These are phyloP conservation scores for Marasmius sp. DNA, from an alignment of 1,284 basidiomycete genomes.

Conservation along the genomic window DNA sequence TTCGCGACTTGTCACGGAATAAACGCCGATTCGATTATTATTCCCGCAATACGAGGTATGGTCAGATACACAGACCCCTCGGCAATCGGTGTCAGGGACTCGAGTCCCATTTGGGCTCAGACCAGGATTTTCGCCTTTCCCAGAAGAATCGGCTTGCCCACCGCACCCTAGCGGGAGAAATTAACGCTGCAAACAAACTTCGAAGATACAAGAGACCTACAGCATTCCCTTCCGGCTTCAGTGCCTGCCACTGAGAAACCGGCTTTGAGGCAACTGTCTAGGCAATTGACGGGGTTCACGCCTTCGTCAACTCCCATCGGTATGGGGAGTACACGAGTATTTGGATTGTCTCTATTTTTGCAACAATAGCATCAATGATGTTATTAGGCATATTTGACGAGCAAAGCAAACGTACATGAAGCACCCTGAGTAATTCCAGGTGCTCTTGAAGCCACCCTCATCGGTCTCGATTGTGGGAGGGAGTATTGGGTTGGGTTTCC, in stretches of 20 bases:
- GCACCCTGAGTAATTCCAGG: constrained; percentile 38
- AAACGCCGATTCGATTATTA: constrained; percentile 34
- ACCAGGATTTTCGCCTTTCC: too few relatives aligned
- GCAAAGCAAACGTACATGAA: constrained; percentile 31
- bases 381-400: not conserved
- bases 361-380: not conserved
- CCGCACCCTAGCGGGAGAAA: not conserved
- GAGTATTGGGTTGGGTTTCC: constrained; percentile 28
- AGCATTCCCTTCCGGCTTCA: constrained; percentile 42
- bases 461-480: constrained; percentile 17
- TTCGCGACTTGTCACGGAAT: constrained; percentile 27
- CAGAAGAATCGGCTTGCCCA: too few relatives aligned
- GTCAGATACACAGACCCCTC: constrained; percentile 33
- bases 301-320: constrained; percentile 37
- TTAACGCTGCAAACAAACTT: not conserved
- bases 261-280: constrained; percentile 36
- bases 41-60: constrained; percentile 39
- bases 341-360: constrained; percentile 29
- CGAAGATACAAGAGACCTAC: constrained; percentile 22
- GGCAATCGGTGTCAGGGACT: constrained; percentile 37
- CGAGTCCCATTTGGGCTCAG: constrained; percentile 30
- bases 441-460: constrained; percentile 12
- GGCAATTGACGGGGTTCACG: constrained; percentile 38
- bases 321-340: constrained; percentile 29
- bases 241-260: constrained; percentile 33